phyloP scores from a whole-genome alignment of 2,329 filamentous ascomycete species.

The Decorospora gaudefroyi region DNA sequence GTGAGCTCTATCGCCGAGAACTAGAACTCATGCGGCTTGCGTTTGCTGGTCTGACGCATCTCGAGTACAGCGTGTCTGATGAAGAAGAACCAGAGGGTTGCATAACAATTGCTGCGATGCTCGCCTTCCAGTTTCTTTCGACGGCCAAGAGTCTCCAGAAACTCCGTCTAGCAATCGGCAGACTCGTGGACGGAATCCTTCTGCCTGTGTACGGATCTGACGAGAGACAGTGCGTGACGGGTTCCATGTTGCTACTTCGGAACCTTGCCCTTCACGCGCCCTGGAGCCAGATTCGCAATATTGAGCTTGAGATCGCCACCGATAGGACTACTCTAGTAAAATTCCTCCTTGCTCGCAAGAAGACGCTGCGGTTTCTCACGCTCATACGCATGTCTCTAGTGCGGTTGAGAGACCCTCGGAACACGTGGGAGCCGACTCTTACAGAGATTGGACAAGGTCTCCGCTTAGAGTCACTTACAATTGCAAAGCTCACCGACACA shows the following conservation, averaged over 20 bases:
- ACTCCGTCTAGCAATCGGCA: slow-evolving; percentile 8
- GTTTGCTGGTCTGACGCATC: slow-evolving; percentile 6
- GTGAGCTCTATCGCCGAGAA: slow-evolving; percentile 2
- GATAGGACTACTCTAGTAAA: no score
- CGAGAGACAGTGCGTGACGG: slow-evolving; percentile 6
- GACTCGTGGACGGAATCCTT: slow-evolving; percentile 8
- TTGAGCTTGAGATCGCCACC: slow-evolving; percentile 11
- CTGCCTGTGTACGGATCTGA: slow-evolving; percentile 1
- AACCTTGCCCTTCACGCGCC: slow-evolving; percentile 1
- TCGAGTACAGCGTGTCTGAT: slow-evolving; percentile 9
- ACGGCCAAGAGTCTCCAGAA: slow-evolving; percentile 1
- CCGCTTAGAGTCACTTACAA: slow-evolving; percentile 1
- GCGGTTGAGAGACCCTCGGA: no score
- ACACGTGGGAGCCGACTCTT: no score
- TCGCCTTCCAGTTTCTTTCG: slow-evolving; percentile 6
- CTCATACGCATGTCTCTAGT: no score
- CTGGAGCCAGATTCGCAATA: slow-evolving; percentile 2
- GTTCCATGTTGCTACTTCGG: slow-evolving; percentile 7
- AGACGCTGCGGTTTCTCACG: no score
- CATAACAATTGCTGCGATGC: slow-evolving; percentile 7
- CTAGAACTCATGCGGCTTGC: slow-evolving; percentile 5
- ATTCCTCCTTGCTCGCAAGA: no score
- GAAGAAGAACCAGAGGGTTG: slow-evolving; percentile 2
- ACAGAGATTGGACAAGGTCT: slow-evolving; percentile 8
- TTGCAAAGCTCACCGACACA: slow-evolving; percentile 4